A percentile compares a stretch with the other conserved stretches of the same genome.
phyloP scores from a whole-genome alignment of 306 rosid species.

The Gynostemma pentaphyllum region DNA sequence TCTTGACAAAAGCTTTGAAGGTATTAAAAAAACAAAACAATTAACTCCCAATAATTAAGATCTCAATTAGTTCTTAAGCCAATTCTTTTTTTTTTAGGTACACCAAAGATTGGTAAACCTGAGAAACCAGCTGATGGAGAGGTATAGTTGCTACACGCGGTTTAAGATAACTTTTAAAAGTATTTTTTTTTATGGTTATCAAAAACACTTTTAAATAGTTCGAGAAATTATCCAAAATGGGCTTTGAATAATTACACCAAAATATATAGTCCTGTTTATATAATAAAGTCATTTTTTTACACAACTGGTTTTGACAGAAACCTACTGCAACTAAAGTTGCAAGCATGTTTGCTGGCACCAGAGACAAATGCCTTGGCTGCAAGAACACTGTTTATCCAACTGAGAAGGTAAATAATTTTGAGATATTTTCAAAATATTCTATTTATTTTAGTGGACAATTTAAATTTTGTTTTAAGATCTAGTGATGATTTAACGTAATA shows the following conservation, averaged over 20 bases:
- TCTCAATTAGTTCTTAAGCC: too few species aligned
- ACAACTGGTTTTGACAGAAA: constrained; percentile 36
- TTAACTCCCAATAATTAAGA: too few species aligned
- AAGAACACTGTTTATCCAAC: constrained; percentile 89
- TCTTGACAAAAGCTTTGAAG: constrained; percentile 95
- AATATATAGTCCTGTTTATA: background rate
- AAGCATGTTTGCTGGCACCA: constrained; percentile 85
- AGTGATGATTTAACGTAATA: too few species aligned
- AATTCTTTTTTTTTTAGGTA: constrained; percentile 33
- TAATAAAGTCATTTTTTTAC: background rate
- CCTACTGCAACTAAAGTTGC: constrained; percentile 56
- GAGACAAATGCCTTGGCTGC: constrained; percentile 92
- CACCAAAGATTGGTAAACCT: constrained; percentile 85
- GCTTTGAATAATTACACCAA: too few species aligned
- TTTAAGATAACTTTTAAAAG: too few species aligned
- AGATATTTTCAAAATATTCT: too few species aligned
- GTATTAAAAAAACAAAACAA: constrained; percentile 22
- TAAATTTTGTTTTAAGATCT: background rate
- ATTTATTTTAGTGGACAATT: background rate
- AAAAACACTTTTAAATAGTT: too few species aligned
- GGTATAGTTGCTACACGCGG: too few species aligned
- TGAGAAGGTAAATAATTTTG: constrained; percentile 59
- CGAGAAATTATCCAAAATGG: too few species aligned
- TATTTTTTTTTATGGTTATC: too few species aligned
- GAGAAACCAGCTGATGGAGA: constrained; percentile 53